Base-by-base conservation (phyloP, 179 eudicot species). In the Spinacia oleracea region DNA sequence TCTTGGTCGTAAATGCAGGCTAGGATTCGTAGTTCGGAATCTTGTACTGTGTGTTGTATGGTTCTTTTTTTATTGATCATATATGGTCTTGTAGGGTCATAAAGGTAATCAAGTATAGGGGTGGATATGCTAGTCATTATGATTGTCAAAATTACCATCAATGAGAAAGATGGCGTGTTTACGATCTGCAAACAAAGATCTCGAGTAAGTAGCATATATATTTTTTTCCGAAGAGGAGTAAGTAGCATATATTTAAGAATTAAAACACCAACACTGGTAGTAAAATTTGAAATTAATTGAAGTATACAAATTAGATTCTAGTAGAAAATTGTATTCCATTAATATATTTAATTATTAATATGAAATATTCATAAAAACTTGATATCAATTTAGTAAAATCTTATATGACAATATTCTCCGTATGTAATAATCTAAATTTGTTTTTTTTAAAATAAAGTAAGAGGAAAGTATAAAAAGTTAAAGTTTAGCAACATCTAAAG, bases 31-130 rank as follows among this genome's bases (percentile, higher is more conserved):
- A 92, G 85, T 27, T 88, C 93, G 0, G 89, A 43, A 70, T 89
- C 86, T 6, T 89, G 90, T 51, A 86, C 71, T 34, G 81, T 86
- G 81, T 89, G 94, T 60, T 92, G 98, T 32, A 93, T 84, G 35
- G 88, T 91, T 81, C 97, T 88, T 66, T 93, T 79, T 75, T 83
- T 90, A 89, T 90, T 89, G 27, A 89, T 82, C 93, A 84, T 89
- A 81, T 90, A 93, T 12, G 97, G 98, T 79, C 81, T 79, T 5
- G 90, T 90, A 32, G 95, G 95, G 46, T 93, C 93, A 43, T 92
- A 89, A 21, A 93, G 50, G 6, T 88, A 58, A 80, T 87, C 82
- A 42, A 89, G 89, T 81, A 93, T 35, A 0, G 98, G 98, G 27
- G 89, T 77, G 1, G 80, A 70, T 70, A 90, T 81, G 34, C 87